phyloP scores from a whole-genome alignment of 768 basidiomycete species.

The Trametes gibbosa region DNA sequence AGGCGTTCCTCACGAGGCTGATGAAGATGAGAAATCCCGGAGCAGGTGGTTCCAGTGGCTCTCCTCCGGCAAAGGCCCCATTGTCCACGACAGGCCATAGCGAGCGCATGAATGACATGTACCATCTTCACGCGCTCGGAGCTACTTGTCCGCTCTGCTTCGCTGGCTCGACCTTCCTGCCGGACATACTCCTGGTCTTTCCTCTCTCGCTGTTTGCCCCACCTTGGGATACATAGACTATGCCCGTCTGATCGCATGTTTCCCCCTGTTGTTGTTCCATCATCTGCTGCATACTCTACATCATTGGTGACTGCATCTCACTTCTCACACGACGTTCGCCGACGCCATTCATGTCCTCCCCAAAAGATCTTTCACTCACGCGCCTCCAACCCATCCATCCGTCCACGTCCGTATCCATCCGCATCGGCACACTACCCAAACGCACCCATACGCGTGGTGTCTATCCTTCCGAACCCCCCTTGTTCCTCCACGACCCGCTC shows the following conservation, averaged over 20 bases:
- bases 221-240: constrained; percentile 1
- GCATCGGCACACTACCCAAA: constrained; percentile 1
- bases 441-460: constrained; percentile 2
- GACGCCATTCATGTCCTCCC: constrained; percentile 2
- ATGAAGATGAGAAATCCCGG: constrained; percentile 19
- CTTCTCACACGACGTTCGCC: neutral
- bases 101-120: constrained; percentile 1
- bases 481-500: neutral
- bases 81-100: constrained; percentile 11
- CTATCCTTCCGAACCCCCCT: neutral
- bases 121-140: neutral
- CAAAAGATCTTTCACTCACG: constrained; percentile 1
- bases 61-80: constrained; percentile 10
- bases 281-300: constrained; percentile 2
- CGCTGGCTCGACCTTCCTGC: constrained; percentile 8
- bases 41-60: constrained; percentile 27
- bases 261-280: constrained; percentile 13
- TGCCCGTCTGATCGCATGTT: constrained; percentile 5
- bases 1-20: constrained; percentile 45
- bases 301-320: constrained; percentile 15
- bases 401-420: neutral
- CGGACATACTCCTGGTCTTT: constrained; percentile 1
- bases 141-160: constrained; percentile 8
- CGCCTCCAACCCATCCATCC: neutral
- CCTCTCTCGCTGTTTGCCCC: neutral